Base-by-base conservation (phyloP, 106 monocot genomes). In the Acorus calamus region DNA sequence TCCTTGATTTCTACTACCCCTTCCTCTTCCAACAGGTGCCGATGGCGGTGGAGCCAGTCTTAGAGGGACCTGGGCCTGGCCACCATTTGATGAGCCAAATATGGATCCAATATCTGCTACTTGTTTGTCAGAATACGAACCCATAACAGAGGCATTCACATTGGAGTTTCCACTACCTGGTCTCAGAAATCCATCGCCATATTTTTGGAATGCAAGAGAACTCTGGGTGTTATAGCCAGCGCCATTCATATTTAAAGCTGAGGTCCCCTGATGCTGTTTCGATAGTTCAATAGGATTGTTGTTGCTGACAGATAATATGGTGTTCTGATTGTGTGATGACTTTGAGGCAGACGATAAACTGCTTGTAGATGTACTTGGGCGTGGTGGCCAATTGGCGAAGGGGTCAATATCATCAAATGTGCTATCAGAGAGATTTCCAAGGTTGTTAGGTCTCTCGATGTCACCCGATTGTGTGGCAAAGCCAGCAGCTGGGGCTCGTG, bases 331-430 rank as follows among this genome's bases (percentile, higher is more conserved):
- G 10, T 49, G 57, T 12, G 58, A 66, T 11, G 83, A 13, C 49
- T 60, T 68, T 12, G 53, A 53, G 43, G 56, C 63, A 65, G 47
- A 55, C 47, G 67, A 79, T 49, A 60, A 57, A 64, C 49, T 67
- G 66, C 49, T 71, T 41, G 74, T 50, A 8, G 73, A 62, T 61
- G 56, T 80, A 52, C 51, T 74, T 53, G 77, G 80, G 42, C 67
- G 84, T 4, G 87, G 91, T 53, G 87, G 96, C 96, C 96, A 96
- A 57, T 96, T 73, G 8, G 96, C 91, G 73, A 96, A 96, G 61
- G 96, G 96, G 67, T 96, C 91, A 47, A 88, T 62, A 73, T 96
- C 85, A 80, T 85, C 85, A 75, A 96, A 83, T 66, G 50, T 28
- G 43, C 14, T 65, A 55, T 70, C 64, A 50, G 78, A 73, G 52